phyloP scores from a whole-genome alignment of 2,329 filamentous ascomycete genomes.

The Chrysoporthe deuterocubensis region DNA sequence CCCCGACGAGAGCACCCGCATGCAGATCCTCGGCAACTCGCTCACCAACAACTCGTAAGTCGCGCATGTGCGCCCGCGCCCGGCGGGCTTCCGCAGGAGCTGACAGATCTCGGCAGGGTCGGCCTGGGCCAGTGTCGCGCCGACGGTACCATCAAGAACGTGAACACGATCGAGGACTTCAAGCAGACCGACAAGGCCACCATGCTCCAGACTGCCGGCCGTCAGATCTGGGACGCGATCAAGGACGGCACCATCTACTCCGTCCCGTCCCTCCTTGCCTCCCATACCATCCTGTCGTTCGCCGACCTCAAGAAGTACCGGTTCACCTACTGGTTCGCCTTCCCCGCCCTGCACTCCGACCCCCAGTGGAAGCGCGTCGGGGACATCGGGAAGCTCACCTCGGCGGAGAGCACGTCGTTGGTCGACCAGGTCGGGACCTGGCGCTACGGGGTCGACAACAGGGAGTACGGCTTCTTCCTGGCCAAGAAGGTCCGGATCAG shows the following conservation, averaged over 20 bases:
- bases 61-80: not conserved
- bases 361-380: constrained; percentile 75
- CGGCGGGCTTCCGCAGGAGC: not conserved
- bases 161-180: constrained; percentile 95
- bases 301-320: constrained; percentile 97
- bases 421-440: constrained; percentile 87
- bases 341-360: constrained; percentile 88
- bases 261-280: constrained; percentile 86
- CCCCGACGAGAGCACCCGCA: constrained; percentile 78
- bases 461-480: constrained; percentile 95
- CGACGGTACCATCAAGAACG: constrained; percentile 93
- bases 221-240: constrained; percentile 96
- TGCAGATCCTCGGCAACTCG: constrained; percentile 89
- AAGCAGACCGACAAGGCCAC: constrained; percentile 78
- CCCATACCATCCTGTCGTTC: constrained; percentile 87
- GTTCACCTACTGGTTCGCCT: constrained; percentile 98
- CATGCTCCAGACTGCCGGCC: constrained; percentile 77
- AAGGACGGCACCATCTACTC: constrained; percentile 96
- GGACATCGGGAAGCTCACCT: constrained; percentile 58
- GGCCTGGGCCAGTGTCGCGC: constrained; percentile 77
- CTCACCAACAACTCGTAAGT: constrained; percentile 82
- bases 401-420: constrained; percentile 75
- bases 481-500: constrained; percentile 70
- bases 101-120: constrained; percentile 51
- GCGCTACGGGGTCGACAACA: constrained; percentile 78